These are phyloP conservation scores for Stenocarpella maydis DNA, from an alignment of 2,329 filamentous ascomycete genomes.

Conservation along the genomic window DNA sequence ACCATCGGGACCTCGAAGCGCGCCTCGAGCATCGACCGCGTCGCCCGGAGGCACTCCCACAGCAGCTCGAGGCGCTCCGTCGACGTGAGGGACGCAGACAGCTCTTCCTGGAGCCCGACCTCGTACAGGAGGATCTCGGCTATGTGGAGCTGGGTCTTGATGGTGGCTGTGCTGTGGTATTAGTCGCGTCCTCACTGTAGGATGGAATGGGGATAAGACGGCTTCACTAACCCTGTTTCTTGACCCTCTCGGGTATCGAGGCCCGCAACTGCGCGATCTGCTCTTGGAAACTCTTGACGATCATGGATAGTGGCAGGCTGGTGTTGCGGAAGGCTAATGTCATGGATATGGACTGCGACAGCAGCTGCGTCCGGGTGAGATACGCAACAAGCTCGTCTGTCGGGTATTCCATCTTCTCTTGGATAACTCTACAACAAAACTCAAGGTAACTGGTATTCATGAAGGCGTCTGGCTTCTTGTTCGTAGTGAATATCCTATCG, in stretches of 20 bases:
- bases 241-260: constrained; percentile 47
- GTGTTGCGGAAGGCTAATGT: constrained; percentile 46
- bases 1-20: constrained; percentile 37
- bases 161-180: constrained; percentile 42
- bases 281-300: constrained; percentile 54
- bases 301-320: constrained; percentile 48
- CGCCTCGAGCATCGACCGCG: constrained; percentile 50
- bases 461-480: constrained; percentile 56
- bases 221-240: constrained; percentile 45
- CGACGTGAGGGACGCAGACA: constrained; percentile 44
- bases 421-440: constrained; percentile 52
- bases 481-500: constrained; percentile 43
- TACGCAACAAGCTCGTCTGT: constrained; percentile 55
- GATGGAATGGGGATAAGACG: too few relatives aligned
- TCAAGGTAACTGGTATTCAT: constrained; percentile 56
- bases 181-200: too few relatives aligned
- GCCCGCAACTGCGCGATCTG: constrained; percentile 51
- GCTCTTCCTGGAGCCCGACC: constrained; percentile 51
- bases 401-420: constrained; percentile 51
- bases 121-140: constrained; percentile 59
- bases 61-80: constrained; percentile 55
- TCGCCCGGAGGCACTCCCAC: constrained; percentile 53
- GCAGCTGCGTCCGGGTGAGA: constrained; percentile 57
- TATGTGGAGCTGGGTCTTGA: constrained; percentile 53
- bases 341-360: constrained; percentile 56